Evolutionary conservation across 345 rosid species (phyloP).

Genomic region (Camelina sativa): DNA sequence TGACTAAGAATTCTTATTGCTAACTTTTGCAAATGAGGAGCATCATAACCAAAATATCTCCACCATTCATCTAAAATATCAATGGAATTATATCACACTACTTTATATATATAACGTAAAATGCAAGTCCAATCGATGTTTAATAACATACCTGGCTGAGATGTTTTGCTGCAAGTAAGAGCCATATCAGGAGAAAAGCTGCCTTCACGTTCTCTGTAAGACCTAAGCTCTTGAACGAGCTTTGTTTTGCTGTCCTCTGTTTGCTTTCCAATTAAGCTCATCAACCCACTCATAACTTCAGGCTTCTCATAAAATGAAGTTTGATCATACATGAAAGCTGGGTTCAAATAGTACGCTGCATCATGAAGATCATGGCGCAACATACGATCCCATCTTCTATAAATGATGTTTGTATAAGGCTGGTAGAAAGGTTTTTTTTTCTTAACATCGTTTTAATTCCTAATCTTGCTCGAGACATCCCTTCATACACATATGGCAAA

Average conservation of each 20-base stretch:
- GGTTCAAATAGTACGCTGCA: constrained; percentile 5
- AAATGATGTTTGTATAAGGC: too few species aligned
- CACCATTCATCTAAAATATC: constrained; percentile 6
- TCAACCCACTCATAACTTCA: background rate
- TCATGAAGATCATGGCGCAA: background rate
- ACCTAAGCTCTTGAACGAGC: background rate
- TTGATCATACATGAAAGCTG: background rate
- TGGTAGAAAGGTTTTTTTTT: too few species aligned
- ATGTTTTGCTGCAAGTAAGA: background rate
- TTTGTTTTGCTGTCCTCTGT: background rate
- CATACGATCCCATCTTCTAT: constrained; percentile 10
- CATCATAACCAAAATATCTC: constrained; percentile 6
- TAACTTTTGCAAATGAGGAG: background rate
- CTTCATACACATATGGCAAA: too few species aligned
- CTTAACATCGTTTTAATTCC: too few species aligned
- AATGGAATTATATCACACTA: too few species aligned
- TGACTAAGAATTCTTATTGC: too few species aligned
- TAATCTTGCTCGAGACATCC: too few species aligned
- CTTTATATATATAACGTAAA: too few species aligned
- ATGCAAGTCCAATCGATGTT: background rate
- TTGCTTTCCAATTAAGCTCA: background rate
- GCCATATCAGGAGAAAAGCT: background rate
- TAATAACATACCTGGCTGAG: background rate
- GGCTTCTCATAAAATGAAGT: background rate
- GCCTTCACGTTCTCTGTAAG: background rate